These are phyloP conservation scores for Sophora flavescens DNA, from an alignment of 306 rosid species.

Conservation along the genomic window DNA sequence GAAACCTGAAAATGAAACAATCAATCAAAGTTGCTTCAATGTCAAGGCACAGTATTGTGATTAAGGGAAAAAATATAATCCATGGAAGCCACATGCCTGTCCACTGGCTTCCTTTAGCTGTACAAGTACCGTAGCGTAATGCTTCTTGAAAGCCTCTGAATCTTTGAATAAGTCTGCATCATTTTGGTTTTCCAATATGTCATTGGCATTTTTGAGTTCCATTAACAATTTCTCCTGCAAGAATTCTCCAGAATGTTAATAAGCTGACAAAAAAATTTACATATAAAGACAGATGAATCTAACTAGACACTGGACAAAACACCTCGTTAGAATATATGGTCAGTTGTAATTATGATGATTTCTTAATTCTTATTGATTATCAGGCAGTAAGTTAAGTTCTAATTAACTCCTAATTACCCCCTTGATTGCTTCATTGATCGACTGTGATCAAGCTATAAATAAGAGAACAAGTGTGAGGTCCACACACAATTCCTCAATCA, in stretches of 20 bases:
- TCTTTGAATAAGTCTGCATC: conserved; percentile 56
- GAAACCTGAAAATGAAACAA: conserved; percentile 72
- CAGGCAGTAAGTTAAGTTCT: background rate
- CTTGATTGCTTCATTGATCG: background rate
- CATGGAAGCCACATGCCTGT: conserved; percentile 98
- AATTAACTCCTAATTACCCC: background rate
- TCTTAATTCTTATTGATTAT: background rate
- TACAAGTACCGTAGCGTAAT: conserved; percentile 91
- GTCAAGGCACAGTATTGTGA: conserved; percentile 30
- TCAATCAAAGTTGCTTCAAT: conserved; percentile 43
- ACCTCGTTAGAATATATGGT: background rate
- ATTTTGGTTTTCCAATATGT: conserved; percentile 62
- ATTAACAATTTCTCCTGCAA: conserved; percentile 61
- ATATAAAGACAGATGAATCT: conserved; percentile 29
- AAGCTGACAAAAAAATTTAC: background rate
- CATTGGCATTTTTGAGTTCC: conserved; percentile 67
- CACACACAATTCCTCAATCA: background rate
- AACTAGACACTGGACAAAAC: conserved; percentile 14
- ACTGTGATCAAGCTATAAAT: background rate
- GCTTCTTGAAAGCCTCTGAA: conserved; percentile 66
- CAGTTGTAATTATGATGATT: background rate
- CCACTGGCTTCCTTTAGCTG: conserved; percentile 98
- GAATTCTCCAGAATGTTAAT: background rate
- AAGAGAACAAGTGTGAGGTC: background rate
- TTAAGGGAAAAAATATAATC: conserved; percentile 43